A percentile compares a stretch with the other conserved stretches of the same genome.
These are phyloP conservation scores for Pleurotus sapidus DNA, from an alignment of 768 basidiomycete genomes.

Conservation along the genomic window DNA sequence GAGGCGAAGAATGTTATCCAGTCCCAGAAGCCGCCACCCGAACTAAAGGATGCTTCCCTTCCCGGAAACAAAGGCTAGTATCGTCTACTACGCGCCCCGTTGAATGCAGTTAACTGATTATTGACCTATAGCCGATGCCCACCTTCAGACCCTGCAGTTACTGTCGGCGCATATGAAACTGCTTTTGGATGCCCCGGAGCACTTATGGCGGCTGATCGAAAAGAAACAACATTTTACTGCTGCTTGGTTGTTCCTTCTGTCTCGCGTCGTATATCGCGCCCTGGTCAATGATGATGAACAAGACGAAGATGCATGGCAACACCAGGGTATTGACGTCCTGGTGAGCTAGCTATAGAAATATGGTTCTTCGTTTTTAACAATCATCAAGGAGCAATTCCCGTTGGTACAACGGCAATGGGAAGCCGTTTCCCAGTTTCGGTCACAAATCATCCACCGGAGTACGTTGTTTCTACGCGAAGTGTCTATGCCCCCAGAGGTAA, in stretches of 20 bases:
- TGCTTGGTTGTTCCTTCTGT: slow-evolving; percentile 83
- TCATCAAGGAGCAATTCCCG: slow-evolving; percentile 74
- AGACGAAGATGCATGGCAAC: slow-evolving; percentile 59
- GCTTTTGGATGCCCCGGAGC: slow-evolving; percentile 89
- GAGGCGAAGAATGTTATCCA: slow-evolving; percentile 57
- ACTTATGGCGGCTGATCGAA: slow-evolving; percentile 86
- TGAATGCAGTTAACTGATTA: neutral
- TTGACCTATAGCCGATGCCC: slow-evolving; percentile 45
- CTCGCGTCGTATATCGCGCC: slow-evolving; percentile 80
- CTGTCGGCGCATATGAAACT: slow-evolving; percentile 89
- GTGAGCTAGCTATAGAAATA: slow-evolving; percentile 32
- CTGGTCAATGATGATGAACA: slow-evolving; percentile 62
- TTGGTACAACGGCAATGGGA: slow-evolving; percentile 95
- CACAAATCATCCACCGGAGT: slow-evolving; percentile 88
- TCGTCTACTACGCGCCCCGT: neutral
- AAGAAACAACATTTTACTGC: slow-evolving; percentile 77
- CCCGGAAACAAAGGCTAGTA: slow-evolving; percentile 32
- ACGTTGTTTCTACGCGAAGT: slow-evolving; percentile 72
- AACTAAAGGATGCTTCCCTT: slow-evolving; percentile 37
- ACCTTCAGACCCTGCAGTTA: slow-evolving; percentile 65
- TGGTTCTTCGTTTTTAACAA: too few relatives aligned
- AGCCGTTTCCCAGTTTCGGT: slow-evolving; percentile 77
- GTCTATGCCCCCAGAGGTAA: slow-evolving; percentile 48
- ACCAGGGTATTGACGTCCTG: slow-evolving; percentile 58
- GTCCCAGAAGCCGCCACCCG: slow-evolving; percentile 41